A percentile compares a stretch with the other conserved stretches of the same genome.
phyloP scores from a whole-genome alignment of 495 filamentous ascomycete species.

The Neurospora sp. region DNA sequence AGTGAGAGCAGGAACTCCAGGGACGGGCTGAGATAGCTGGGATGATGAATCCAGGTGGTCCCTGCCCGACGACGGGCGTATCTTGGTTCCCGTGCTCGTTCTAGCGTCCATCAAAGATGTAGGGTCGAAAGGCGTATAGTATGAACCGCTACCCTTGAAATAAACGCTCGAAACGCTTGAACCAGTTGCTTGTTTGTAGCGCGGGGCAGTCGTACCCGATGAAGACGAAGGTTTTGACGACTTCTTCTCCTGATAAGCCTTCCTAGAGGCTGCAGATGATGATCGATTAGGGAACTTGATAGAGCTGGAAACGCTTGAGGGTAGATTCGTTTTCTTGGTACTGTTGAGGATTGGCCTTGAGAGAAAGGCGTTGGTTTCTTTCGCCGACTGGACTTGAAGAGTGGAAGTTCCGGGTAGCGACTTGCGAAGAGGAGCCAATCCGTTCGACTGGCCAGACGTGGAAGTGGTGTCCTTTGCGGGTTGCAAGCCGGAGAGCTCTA shows the following conservation, averaged over 20 bases:
- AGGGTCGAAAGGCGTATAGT: neutral
- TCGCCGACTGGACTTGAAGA: neutral
- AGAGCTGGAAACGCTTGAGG: neutral
- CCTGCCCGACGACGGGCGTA: neutral
- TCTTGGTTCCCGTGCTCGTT: neutral
- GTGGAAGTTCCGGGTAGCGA: neutral
- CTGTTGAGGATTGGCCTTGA: neutral
- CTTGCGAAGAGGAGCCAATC: neutral
- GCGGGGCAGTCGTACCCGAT: neutral
- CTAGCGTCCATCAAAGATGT: neutral
- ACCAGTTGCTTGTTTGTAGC: neutral
- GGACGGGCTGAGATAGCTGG: neutral
- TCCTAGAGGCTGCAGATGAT: neutral
- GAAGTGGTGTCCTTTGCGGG: neutral
- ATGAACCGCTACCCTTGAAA: neutral
- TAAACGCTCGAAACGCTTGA: neutral
- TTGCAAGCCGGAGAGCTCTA: neutral
- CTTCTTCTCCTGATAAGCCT: neutral
- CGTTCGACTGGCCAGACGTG: neutral
- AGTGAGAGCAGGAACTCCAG: neutral
- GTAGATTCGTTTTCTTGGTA: neutral
- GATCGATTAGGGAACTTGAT: neutral
- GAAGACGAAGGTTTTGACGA: neutral
- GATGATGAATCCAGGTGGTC: neutral
- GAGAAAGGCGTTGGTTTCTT: neutral